Percentiles rank a stretch among this genome's conserved stretches.
Evolutionary conservation across 306 rosid genomes (phyloP).

Genomic region (Astragalus membranaceus): DNA sequence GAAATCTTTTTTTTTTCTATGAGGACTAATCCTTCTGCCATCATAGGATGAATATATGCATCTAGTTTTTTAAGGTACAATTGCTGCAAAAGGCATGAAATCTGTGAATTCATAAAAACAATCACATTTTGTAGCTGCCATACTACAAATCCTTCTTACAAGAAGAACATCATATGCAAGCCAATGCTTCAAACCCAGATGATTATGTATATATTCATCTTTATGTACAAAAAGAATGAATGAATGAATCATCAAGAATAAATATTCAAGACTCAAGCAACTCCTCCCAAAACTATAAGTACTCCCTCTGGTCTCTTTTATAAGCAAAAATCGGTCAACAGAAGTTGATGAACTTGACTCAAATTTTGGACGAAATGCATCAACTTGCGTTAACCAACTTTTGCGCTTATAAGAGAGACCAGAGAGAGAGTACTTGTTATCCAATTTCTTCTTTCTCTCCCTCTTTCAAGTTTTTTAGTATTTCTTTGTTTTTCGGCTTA

Average conservation of each 20-base stretch:
- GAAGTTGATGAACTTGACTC: no score
- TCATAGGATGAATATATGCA: not conserved
- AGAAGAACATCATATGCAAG: constrained; percentile 19
- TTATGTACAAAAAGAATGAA: constrained; percentile 57
- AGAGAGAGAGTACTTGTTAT: not conserved
- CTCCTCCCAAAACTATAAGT: not conserved
- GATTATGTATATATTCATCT: constrained; percentile 25
- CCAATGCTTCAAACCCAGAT: constrained; percentile 27
- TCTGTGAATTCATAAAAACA: constrained; percentile 17
- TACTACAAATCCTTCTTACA: constrained; percentile 25
- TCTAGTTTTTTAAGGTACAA: not conserved
- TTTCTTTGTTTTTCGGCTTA: constrained; percentile 20
- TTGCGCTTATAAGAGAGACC: not conserved
- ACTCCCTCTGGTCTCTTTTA: no score
- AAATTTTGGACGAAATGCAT: no score
- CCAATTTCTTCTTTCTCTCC: constrained; percentile 16
- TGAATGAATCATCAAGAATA: constrained; percentile 35
- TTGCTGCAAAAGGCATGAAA: not conserved
- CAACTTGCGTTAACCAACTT: no score
- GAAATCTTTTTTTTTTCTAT: no score
- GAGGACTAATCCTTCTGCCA: not conserved
- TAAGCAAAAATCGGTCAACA: no score
- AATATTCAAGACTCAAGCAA: constrained; percentile 26
- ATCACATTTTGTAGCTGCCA: constrained; percentile 23
- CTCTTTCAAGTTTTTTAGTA: constrained; percentile 1